Base-by-base conservation (phyloP, 192 early-diverging fungal genomes). In the Coemansia sp. region DNA sequence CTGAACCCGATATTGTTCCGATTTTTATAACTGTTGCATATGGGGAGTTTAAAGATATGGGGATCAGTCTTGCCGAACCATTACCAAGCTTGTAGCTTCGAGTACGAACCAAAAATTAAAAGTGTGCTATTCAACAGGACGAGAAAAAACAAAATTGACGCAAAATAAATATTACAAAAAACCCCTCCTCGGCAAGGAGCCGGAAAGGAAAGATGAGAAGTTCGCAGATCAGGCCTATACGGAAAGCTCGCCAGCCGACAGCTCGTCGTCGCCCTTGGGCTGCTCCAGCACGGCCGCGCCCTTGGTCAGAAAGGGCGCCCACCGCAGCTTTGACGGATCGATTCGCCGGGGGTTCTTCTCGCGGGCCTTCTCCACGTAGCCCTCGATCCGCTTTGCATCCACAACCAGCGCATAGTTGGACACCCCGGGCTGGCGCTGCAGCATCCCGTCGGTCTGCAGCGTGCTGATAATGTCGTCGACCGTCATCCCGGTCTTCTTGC, bases 381-480 rank as follows among this genome's bases (percentile, higher is more conserved):
- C 65, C 28, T 74, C 62, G 12, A 82, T 58, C 31, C 63, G 75
- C 2, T 60, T 41, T 15, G 56, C 53, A 31, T 85, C 77, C 7
- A 81, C 76, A 4, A 71, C 57, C 25, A 89, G 56, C 32, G 61
- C 60, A 59, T 87, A 81, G 27, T 53, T 60, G 15, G 46, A 54
- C 12, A 41, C 17, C 22, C 50, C 60, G 21, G 32, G 30, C 44
- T 35, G 15, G 6, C 60, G 53, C 51, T 71, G 66, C 53, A 75
- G 38, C 65, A 75, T 71, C 12, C 62, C 66, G 39, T 70, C 79
- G 17, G 67, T 77, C 55, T 88, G 82, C 26, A 96, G 74, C 0
- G 89, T 88, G 8, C 84, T 80, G 15, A 94, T 78, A 44, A 97
- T 77, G 67, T 97, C 94, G 53, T 94, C 86, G 11, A 80, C 53